Conservation (phyloP, 495 filamentous ascomycete species). For the Sphaerosporella brunnea region DNA sequence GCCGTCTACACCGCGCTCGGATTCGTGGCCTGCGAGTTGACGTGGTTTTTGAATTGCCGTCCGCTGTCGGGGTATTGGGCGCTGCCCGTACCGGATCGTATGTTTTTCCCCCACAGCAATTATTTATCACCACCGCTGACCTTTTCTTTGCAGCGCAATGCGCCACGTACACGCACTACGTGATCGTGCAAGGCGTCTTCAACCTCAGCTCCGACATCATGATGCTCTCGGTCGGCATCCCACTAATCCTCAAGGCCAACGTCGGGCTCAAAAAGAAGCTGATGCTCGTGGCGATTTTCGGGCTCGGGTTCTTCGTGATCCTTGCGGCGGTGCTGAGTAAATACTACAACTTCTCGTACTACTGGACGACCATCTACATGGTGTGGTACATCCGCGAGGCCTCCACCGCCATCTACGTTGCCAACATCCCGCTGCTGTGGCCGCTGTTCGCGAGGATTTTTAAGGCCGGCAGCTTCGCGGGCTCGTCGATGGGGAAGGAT, state of each 20-base stretch:
- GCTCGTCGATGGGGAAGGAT: no score
- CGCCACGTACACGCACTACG: conserved; percentile 32
- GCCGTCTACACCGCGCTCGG: conserved; percentile 26
- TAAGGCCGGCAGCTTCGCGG: neutral
- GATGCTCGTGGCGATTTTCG: conserved; percentile 30
- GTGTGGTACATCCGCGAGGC: conserved; percentile 37
- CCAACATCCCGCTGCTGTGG: conserved; percentile 35
- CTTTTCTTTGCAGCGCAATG: conserved; percentile 27
- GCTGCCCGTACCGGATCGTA: conserved; percentile 28
- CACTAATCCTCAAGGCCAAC: conserved; percentile 27
- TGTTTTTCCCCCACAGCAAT: neutral
- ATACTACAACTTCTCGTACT: conserved; percentile 31
- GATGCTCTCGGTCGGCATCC: conserved; percentile 33
- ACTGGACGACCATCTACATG: conserved; percentile 32
- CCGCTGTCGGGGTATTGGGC: conserved; percentile 31
- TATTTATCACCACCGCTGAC: conserved; percentile 3
- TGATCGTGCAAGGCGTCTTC: conserved; percentile 32
- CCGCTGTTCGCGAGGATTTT: conserved; percentile 24
- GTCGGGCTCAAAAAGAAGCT: conserved; percentile 30
- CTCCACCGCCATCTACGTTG: conserved; percentile 31
- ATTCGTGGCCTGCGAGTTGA: conserved; percentile 27
- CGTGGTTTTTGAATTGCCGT: conserved; percentile 29
- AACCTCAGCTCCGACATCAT: conserved; percentile 35
- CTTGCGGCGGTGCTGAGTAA: conserved; percentile 33
- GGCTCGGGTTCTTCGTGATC: conserved; percentile 33